Percentiles rank a stretch among this genome's conserved stretches.
Conservation (phyloP, 768 basidiomycete species). For the Rhodotorula taiwanensis region DNA sequence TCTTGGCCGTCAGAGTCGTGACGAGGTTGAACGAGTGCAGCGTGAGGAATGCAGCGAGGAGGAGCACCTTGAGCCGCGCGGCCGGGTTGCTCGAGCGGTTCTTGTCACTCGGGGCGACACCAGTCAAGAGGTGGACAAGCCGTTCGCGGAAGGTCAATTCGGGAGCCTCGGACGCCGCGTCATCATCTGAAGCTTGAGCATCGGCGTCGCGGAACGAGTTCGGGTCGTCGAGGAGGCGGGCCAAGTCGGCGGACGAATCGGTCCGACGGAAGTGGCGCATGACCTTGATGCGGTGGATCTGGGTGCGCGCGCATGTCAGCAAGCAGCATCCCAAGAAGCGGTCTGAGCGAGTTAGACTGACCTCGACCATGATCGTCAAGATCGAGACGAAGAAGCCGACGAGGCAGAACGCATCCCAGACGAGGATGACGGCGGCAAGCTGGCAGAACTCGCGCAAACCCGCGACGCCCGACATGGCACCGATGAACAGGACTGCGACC, state of each 20-base stretch:
- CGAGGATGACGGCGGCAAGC: constrained; percentile 78
- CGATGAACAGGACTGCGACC: constrained; percentile 77
- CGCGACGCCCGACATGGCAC: constrained; percentile 76
- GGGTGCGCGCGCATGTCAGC: too few relatives aligned
- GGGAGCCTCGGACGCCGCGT: constrained; percentile 8
- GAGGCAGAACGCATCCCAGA: constrained; percentile 77
- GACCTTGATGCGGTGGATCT: constrained; percentile 51
- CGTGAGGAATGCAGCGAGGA: constrained; percentile 84
- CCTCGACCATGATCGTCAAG: constrained; percentile 93
- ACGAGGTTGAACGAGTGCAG: constrained; percentile 88
- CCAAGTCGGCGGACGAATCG: constrained; percentile 40
- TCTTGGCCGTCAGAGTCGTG: constrained; percentile 74
- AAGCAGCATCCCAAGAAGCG: too few relatives aligned
- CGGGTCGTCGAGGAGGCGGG: constrained; percentile 38
- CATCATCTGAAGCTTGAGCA: constrained; percentile 26
- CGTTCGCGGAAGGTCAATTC: constrained; percentile 29
- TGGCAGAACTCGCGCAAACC: constrained; percentile 92
- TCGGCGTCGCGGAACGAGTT: constrained; percentile 18
- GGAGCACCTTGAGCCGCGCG: constrained; percentile 75
- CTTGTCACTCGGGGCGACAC: constrained; percentile 37
- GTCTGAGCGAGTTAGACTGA: too few relatives aligned
- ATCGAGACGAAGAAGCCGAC: constrained; percentile 85
- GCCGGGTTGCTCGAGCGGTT: constrained; percentile 66
- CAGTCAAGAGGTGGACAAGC: constrained; percentile 33
- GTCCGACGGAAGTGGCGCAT: constrained; percentile 46